A percentile compares a stretch with the other conserved stretches of the same genome.
Evolutionary conservation across 768 basidiomycete species (phyloP).

Genomic region (Leucosporidium creatinivorum): DNA sequence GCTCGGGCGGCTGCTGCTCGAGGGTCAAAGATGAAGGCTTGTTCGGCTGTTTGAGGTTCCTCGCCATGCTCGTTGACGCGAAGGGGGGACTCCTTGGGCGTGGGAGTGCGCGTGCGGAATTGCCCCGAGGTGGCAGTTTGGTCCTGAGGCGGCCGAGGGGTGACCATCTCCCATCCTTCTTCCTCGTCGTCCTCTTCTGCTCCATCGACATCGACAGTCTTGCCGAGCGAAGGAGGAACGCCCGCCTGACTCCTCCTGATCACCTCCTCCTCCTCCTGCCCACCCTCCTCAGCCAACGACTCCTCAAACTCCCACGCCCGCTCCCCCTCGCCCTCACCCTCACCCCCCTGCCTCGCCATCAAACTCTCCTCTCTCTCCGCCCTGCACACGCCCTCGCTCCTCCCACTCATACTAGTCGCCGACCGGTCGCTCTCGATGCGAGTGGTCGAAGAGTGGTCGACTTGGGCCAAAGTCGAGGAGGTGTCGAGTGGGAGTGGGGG

Average conservation of each 20-base stretch:
- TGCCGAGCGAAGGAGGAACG: too few species aligned
- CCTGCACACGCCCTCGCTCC: background rate
- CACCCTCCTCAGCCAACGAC: background rate
- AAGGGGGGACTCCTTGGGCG: too few species aligned
- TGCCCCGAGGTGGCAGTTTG: too few species aligned
- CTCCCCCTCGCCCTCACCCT: too few species aligned
- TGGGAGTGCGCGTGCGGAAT: too few species aligned
- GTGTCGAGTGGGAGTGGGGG: background rate
- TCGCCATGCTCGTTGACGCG: too few species aligned
- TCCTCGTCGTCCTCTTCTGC: too few species aligned
- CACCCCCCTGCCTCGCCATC: background rate
- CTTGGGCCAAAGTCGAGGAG: background rate
- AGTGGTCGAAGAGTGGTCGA: background rate
- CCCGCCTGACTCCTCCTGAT: background rate
- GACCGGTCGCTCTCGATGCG: background rate
- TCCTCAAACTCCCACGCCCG: constrained; percentile 20
- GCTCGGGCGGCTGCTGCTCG: too few species aligned
- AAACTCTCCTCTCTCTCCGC: constrained; percentile 3
- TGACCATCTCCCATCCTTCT: too few species aligned
- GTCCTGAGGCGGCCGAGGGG: too few species aligned
- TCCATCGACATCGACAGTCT: background rate
- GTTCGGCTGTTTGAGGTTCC: too few species aligned
- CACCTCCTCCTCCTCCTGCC: background rate
- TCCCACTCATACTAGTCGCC: background rate
- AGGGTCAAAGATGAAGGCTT: too few species aligned